phyloP scores from a whole-genome alignment of 129 eudicot genomes.

The Centrapalus pauciflorus region DNA sequence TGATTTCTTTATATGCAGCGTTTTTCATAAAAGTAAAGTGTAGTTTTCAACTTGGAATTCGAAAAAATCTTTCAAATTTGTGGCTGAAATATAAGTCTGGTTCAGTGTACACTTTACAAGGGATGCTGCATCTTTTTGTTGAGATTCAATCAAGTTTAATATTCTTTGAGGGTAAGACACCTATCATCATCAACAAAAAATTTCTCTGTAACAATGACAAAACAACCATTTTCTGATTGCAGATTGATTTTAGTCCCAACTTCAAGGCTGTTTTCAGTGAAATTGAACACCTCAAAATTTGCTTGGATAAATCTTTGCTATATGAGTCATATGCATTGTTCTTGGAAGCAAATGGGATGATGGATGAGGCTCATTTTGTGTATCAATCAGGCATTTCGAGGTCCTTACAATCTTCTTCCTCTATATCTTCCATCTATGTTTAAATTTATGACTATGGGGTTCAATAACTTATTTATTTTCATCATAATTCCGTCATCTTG shows the following conservation, averaged over 20 bases:
- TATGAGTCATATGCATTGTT: slow-evolving; percentile 60
- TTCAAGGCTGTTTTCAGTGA: slow-evolving; percentile 48
- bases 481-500: not conserved
- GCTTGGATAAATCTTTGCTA: slow-evolving; percentile 43
- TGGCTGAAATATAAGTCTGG: not conserved
- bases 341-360: slow-evolving; percentile 69
- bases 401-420: slow-evolving; percentile 25
- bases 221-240: slow-evolving; percentile 4
- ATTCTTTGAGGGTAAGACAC: not conserved
- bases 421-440: not conserved
- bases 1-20: not conserved
- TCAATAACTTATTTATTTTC: not conserved
- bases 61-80: not conserved
- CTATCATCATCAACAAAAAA: not conserved
- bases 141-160: not conserved
- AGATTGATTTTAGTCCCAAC: slow-evolving; percentile 70
- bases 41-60: not conserved
- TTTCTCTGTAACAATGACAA: not conserved
- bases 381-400: slow-evolving; percentile 79
- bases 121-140: not conserved
- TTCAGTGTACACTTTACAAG: not conserved
- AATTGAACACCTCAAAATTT: slow-evolving; percentile 53
- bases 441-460: not conserved
- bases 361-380: slow-evolving; percentile 52
- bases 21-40: not conserved